Conservation (phyloP, 2,329 filamentous ascomycete genomes). For the Dothideomycetidae sp. region DNA sequence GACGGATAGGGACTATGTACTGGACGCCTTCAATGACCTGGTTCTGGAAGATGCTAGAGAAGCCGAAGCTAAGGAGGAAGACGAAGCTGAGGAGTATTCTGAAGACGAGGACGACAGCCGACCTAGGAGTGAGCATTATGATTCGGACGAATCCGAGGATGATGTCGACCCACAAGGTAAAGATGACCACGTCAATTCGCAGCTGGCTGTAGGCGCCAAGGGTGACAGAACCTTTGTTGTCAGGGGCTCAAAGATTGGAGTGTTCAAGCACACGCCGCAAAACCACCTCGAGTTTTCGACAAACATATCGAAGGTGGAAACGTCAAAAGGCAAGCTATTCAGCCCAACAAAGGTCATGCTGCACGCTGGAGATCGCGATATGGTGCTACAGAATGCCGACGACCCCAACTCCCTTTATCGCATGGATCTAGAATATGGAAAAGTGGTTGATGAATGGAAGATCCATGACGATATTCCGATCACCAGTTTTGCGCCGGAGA, state of each 20-base stretch:
- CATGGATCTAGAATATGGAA: constrained; percentile 96
- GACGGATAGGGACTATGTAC: constrained; percentile 81
- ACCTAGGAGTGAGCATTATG: constrained; percentile 57
- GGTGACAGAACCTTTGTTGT: constrained; percentile 95
- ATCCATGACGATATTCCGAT: constrained; percentile 93
- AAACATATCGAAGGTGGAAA: constrained; percentile 91
- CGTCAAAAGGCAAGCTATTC: constrained; percentile 73
- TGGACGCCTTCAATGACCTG: constrained; percentile 89
- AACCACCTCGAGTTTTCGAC: constrained; percentile 93
- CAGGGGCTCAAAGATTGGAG: constrained; percentile 91
- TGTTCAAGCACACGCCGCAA: constrained; percentile 91
- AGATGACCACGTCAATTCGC: constrained; percentile 79
- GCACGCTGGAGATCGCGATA: constrained; percentile 75
- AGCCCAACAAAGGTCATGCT: constrained; percentile 95
- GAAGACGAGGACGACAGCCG: constrained; percentile 51
- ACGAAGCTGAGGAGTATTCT: constrained; percentile 43
- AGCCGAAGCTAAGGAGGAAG: constrained; percentile 40
- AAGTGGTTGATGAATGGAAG: constrained; percentile 98
- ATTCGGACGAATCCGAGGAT: constrained; percentile 66
- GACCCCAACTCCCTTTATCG: constrained; percentile 87
- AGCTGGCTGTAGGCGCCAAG: constrained; percentile 91
- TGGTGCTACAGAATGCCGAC: constrained; percentile 69
- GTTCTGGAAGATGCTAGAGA: constrained; percentile 67
- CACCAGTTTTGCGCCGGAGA: constrained; percentile 82
- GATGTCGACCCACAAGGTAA: constrained; percentile 52